Percentiles rank a stretch among this genome's conserved stretches.
phyloP scores from a whole-genome alignment of 2,329 filamentous ascomycete genomes.

The Leptoxyphium fumago region DNA sequence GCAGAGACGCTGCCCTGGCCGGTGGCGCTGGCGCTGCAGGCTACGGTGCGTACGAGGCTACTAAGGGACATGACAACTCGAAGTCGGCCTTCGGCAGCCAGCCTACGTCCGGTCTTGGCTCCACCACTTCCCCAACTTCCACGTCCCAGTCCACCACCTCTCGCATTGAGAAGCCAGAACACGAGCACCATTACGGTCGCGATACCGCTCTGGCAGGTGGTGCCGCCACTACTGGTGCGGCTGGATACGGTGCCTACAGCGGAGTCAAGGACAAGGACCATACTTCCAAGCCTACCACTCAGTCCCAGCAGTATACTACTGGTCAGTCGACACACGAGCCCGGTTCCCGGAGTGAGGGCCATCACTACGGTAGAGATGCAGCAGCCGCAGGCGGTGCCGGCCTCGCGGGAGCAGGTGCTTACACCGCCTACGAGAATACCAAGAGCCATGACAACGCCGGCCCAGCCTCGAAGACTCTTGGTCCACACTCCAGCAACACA shows the following conservation, averaged over 20 bases:
- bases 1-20: slow-evolving; percentile 18
- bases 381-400: slow-evolving; percentile 1
- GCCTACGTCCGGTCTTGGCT: too few relatives aligned
- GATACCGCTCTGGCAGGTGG: slow-evolving; percentile 19
- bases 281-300: slow-evolving; percentile 9
- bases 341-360: background rate
- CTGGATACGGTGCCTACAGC: slow-evolving; percentile 6
- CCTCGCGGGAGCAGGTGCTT: background rate
- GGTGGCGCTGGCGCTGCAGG: slow-evolving; percentile 14
- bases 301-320: background rate
- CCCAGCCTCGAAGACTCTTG: slow-evolving; percentile 13
- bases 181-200: slow-evolving; percentile 16
- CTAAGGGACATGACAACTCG: too few relatives aligned
- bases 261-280: slow-evolving; percentile 8
- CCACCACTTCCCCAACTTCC: too few relatives aligned
- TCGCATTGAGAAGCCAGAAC: slow-evolving; percentile 8
- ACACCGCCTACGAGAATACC: background rate
- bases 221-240: slow-evolving; percentile 15
- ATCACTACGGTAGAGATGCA: background rate
- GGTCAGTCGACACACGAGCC: too few relatives aligned
- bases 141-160: background rate
- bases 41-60: slow-evolving; percentile 4
- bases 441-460: slow-evolving; percentile 1
- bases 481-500: slow-evolving; percentile 15
- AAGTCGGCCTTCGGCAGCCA: too few relatives aligned